These are phyloP conservation scores for Setomelanomma holmii DNA, from an alignment of 2,329 filamentous ascomycete species.

Conservation along the genomic window DNA sequence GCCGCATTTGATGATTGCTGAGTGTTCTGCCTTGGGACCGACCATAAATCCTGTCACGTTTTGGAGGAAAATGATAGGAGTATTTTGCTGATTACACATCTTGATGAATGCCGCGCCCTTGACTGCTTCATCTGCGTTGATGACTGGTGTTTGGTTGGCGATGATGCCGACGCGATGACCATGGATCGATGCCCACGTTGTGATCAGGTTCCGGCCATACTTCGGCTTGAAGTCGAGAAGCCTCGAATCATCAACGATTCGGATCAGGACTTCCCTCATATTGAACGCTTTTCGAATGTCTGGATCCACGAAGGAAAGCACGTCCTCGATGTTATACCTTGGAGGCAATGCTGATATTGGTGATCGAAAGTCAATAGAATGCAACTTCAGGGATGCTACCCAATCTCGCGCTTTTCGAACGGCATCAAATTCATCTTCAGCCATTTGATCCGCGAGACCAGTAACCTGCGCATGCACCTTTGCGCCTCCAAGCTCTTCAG, in stretches of 20 bases:
- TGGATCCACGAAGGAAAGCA: slow-evolving; percentile 47
- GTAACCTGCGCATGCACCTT: slow-evolving; percentile 51
- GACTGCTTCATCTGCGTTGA: slow-evolving; percentile 45
- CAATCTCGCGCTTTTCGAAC: slow-evolving; percentile 51
- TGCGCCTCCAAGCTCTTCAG: slow-evolving; percentile 54
- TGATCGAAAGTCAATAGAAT: not conserved
- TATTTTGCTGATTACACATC: slow-evolving; percentile 53
- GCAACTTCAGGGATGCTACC: slow-evolving; percentile 29
- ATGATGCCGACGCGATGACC: slow-evolving; percentile 50
- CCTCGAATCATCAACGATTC: slow-evolving; percentile 53
- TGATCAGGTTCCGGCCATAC: slow-evolving; percentile 36
- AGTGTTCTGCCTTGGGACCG: slow-evolving; percentile 54
- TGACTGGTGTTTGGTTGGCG: slow-evolving; percentile 52
- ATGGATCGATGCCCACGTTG: slow-evolving; percentile 49
- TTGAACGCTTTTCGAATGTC: slow-evolving; percentile 52
- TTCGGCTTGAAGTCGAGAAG: slow-evolving; percentile 51
- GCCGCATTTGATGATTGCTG: slow-evolving; percentile 54
- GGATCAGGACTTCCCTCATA: slow-evolving; percentile 51
- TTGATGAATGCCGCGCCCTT: slow-evolving; percentile 55
- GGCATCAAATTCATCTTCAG: slow-evolving; percentile 54
- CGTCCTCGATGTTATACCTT: slow-evolving; percentile 47
- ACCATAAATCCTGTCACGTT: slow-evolving; percentile 61
- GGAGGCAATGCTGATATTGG: slow-evolving; percentile 22
- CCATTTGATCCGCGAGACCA: slow-evolving; percentile 55
- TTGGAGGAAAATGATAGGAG: slow-evolving; percentile 55